phyloP scores from a whole-genome alignment of 2,329 filamentous ascomycete genomes.

The Verticillium zaregamsianum region DNA sequence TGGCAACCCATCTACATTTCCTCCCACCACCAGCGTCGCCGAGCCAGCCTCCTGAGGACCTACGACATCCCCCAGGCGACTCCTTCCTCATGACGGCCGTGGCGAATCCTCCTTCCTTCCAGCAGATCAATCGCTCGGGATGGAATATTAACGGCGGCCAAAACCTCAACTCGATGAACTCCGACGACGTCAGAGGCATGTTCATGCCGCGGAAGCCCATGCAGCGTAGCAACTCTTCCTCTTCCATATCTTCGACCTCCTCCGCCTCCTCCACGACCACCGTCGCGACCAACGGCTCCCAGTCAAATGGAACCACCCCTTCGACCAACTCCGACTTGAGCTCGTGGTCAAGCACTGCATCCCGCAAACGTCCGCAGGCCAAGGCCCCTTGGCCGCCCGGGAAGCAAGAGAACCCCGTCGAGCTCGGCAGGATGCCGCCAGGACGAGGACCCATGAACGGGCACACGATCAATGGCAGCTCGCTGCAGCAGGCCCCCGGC shows the following conservation, averaged over 20 bases:
- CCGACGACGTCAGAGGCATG: conserved; percentile 82
- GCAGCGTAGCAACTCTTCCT: conserved; percentile 86
- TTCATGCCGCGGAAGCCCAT: conserved; percentile 85
- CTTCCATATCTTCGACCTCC: conserved; percentile 68
- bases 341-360: conserved; percentile 45
- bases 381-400: conserved; percentile 46
- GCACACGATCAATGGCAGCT: conserved; percentile 20
- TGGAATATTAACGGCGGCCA: conserved; percentile 58
- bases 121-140: conserved; percentile 60
- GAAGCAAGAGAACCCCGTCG: conserved; percentile 42
- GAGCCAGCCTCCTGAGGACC: not conserved
- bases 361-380: conserved; percentile 47
- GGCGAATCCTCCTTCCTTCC: conserved; percentile 60
- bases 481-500: conserved; percentile 32
- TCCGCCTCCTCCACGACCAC: conserved; percentile 60
- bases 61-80: not conserved
- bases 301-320: conserved; percentile 56
- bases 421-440: conserved; percentile 41
- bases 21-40: not conserved
- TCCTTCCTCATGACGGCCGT: conserved; percentile 61
- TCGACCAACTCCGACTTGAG: conserved; percentile 42
- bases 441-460: conserved; percentile 24
- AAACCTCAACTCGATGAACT: conserved; percentile 63
- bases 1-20: not conserved
- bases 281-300: conserved; percentile 56